Evolutionary conservation across 139 green algal species (phyloP), one percentile per base, ranked within the genome.

Genomic region (Chlorella sp.): DNA sequence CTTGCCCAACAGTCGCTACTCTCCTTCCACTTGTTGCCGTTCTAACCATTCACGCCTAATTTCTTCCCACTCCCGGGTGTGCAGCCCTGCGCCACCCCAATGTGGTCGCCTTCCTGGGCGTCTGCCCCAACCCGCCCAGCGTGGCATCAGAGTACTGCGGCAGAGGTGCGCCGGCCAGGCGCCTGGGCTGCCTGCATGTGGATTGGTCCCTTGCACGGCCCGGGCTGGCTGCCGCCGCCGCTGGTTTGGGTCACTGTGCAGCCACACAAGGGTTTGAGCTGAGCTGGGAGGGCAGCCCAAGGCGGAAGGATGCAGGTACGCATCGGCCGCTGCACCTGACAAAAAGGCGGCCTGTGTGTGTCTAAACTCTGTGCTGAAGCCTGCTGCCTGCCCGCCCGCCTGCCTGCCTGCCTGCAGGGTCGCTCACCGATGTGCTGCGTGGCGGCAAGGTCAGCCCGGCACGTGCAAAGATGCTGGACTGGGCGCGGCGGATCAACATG

Each of bases 101-200:
- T 69, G 81, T 95, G 5, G 93, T 96, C 1, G 80, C 89, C 66
- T 96, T 95, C 91, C 89, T 95, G 86, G 95, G 95, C 61, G 89
- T 96, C 87, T 96, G 95, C 57, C 37, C 81, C 11, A 60, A 40
- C 48, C 91, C 91, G 42, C 91, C 91, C 34, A 73, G 80, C 40
- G 88, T 93, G 12, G 80, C 86, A 7, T 91, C 91, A 77, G 94
- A 96, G 94, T 96, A 96, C 87, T 96, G 95, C 76, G 86, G 88
- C 2, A 88, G 93, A 37, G 95, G 64, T 71, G 64, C 21, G 64
- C 22, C 22, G 64, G 64, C 21, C 64, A 14, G 64, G 21, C 21
- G 64, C 11, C 21, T 71, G 64, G 64, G 64, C 7, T 26, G 64
- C 64, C 48, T 57, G 48, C 48, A 9, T 57, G 48, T 57, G 48